A percentile compares a stretch with the other conserved stretches of the same genome.
These are phyloP conservation scores for Lactarius deliciosus DNA, from an alignment of 768 basidiomycete genomes.

Conservation along the genomic window DNA sequence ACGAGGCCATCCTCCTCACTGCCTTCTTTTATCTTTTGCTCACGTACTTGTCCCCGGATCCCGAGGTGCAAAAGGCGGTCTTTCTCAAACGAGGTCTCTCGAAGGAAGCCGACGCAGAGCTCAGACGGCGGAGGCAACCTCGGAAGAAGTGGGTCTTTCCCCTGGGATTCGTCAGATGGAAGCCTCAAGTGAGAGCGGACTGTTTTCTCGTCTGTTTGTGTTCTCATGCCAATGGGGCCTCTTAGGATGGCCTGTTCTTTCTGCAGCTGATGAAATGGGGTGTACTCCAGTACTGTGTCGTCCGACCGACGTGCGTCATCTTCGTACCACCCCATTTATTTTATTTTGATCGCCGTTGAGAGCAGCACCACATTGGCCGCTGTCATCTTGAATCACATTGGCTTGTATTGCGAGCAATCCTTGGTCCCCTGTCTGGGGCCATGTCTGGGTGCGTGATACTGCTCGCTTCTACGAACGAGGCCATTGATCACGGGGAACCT, in stretches of 20 bases:
- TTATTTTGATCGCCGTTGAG: not conserved
- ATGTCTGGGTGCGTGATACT: conserved; percentile 54
- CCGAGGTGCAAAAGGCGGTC: conserved; percentile 58
- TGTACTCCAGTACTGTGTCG: conserved; percentile 69
- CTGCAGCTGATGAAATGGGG: conserved; percentile 77
- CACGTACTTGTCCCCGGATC: conserved; percentile 62
- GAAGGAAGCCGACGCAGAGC: conserved; percentile 48
- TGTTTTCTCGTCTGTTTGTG: not conserved
- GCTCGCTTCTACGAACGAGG: not conserved
- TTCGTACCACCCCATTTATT: not conserved
- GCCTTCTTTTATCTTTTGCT: conserved; percentile 79
- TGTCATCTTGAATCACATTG: conserved; percentile 59
- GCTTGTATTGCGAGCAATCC: conserved; percentile 74
- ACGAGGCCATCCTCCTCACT: conserved; percentile 73
- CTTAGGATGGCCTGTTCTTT: conserved; percentile 64
- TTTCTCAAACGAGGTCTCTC: conserved; percentile 62
- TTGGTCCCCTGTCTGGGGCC: conserved; percentile 67
- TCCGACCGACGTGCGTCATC: conserved; percentile 52
- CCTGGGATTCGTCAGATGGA: conserved; percentile 58
- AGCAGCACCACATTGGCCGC: conserved; percentile 57
- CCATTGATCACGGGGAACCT: not conserved
- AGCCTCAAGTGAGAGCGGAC: conserved; percentile 51
- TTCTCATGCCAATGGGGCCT: conserved; percentile 18
- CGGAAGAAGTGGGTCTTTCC: conserved; percentile 69
- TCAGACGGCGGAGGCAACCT: conserved; percentile 44